Evolutionary conservation across 176 grass and related monocot genomes (phyloP).

Genomic region (Melocanna baccifera): DNA sequence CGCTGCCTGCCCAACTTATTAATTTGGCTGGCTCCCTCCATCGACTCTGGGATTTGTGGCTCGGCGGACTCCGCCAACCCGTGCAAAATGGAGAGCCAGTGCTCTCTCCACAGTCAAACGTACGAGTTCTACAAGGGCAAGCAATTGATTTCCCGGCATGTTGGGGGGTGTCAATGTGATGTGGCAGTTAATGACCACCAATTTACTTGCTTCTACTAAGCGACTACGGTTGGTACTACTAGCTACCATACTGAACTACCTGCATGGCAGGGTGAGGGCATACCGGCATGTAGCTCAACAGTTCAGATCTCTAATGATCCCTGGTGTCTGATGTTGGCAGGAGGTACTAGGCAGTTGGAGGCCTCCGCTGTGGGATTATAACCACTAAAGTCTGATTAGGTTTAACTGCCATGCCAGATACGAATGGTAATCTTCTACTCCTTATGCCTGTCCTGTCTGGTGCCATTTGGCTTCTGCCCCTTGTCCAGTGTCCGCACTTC

Average conservation of each 20-base stretch:
- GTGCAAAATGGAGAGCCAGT: background rate
- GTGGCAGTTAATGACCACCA: background rate
- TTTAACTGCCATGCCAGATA: conserved; percentile 23
- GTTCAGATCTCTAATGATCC: background rate
- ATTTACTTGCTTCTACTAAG: background rate
- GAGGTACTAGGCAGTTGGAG: background rate
- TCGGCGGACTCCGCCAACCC: conserved; percentile 16
- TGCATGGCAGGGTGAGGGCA: conserved; percentile 4
- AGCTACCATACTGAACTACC: background rate
- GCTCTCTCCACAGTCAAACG: background rate
- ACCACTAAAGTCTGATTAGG: background rate
- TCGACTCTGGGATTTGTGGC: background rate
- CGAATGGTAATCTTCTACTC: background rate
- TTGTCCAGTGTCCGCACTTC: background rate
- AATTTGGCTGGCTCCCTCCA: background rate
- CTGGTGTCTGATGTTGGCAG: background rate
- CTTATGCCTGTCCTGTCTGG: background rate
- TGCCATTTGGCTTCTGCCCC: background rate
- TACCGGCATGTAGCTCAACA: background rate
- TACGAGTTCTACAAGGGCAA: background rate
- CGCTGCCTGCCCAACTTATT: background rate
- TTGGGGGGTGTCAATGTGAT: background rate
- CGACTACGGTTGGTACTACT: background rate
- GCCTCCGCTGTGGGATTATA: background rate
- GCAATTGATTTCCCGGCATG: background rate